Base-by-base conservation (phyloP, 345 rosid species). In the Garcia nutans region DNA sequence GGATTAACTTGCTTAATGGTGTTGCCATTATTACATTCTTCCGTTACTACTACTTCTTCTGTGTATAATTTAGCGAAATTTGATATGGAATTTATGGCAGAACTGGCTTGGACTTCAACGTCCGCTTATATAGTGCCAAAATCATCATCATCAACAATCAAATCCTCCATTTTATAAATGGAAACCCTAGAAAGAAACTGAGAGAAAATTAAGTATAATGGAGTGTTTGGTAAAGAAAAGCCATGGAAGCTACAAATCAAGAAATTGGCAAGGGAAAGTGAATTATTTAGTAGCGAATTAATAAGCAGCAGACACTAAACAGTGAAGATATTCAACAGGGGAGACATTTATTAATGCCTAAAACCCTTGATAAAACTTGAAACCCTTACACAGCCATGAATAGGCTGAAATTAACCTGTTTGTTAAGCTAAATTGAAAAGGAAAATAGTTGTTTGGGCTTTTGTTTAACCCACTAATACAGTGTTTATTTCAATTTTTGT, bases 111-210 rank as follows among this genome's bases (percentile, higher is more conserved):
- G 76, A 68, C 69, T 76, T 82, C 89, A 28, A 71, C 87, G 59
- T 87, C 91, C 4, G 84, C 83, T 80, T 92, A 90, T 41, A 92
- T 71, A 41, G 86, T 88, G 28, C 93, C 93, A 52, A 88, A 90
- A 80, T 89, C 94, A 65, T 92, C 90, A 80, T 89, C 94, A 65
- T 92, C 90, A 19, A 83, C 89, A 0, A 80, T 64, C 22, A 83
- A 79, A 68, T 88, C 88, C n/a, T 68, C 77, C 77, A 73, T 73
- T 73, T 66, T 45, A 17, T 63, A 47, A 1, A 5, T 1, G n/a
- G 41, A 22, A 49, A 19, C 11, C 20, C 50, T 37, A 31, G 70
- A 74, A 23, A 56, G 13, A 37, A 26, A 70, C 0, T 54, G 22
- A 42, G 26, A 19, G 45, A 15, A 16, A 58, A 58, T 13, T 3